Evolutionary conservation across 139 green algal genomes (phyloP).

Genomic region (Chlorella sp.): DNA sequence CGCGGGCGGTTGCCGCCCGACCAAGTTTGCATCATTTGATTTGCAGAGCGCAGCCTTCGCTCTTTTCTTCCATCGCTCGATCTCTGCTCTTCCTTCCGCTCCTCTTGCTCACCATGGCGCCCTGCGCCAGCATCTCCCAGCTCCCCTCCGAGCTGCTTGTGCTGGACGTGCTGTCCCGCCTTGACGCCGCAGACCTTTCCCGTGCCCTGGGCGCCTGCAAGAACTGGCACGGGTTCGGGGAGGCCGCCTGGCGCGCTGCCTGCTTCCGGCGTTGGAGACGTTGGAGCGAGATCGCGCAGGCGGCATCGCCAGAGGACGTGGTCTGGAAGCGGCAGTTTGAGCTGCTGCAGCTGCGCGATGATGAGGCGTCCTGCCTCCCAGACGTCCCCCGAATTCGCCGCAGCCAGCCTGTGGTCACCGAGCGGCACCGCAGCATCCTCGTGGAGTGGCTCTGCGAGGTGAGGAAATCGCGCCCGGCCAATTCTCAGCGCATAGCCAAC

Average conservation of each 20-base stretch:
- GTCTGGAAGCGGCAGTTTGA: slow-evolving; percentile 59
- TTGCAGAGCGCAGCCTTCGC: no score
- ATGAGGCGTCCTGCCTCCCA: slow-evolving; percentile 28
- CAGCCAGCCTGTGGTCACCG: slow-evolving; percentile 40
- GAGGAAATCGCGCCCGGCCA: not conserved
- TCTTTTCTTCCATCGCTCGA: no score
- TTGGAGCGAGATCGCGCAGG: slow-evolving; percentile 32
- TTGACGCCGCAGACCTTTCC: no score
- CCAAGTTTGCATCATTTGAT: no score
- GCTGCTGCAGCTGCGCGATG: slow-evolving; percentile 47
- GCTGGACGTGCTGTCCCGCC: no score
- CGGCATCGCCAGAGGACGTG: slow-evolving; percentile 17
- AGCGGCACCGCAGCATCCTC: slow-evolving; percentile 45
- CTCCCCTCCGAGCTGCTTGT: no score
- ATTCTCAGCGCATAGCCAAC: not conserved
- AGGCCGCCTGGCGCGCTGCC: slow-evolving; percentile 39
- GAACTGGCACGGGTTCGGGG: no score
- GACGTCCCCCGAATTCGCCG: slow-evolving; percentile 23
- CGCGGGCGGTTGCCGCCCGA: no score
- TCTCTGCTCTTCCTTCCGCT: no score
- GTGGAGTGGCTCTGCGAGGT: slow-evolving; percentile 64
- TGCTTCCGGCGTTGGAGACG: slow-evolving; percentile 49
- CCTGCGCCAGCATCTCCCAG: no score
- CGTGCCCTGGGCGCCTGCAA: no score
- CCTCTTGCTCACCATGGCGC: no score